Percentiles rank a stretch among this genome's conserved stretches.
These are phyloP conservation scores for Cyclotella sp. DNA, from an alignment of 108 stramenopile genomes.

Conservation along the genomic window DNA sequence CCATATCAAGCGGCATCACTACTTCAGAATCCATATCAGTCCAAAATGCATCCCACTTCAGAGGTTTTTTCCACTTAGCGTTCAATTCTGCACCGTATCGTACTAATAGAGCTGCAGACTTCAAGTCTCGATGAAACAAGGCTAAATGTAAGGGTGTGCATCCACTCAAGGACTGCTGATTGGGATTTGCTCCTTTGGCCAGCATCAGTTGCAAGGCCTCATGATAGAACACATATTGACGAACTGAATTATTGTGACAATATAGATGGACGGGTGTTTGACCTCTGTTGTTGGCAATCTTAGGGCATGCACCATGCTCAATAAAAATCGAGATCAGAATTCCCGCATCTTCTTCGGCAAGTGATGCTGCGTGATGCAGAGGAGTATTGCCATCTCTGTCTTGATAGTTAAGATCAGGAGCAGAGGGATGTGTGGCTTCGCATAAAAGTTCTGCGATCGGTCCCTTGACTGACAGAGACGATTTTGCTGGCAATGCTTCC, in stretches of 20 bases:
- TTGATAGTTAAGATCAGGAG: conserved; percentile 79
- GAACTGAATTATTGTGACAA: conserved; percentile 76
- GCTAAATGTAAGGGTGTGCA: conserved; percentile 86
- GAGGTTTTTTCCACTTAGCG: conserved; percentile 80
- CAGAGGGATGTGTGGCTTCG: conserved; percentile 41
- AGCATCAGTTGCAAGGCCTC: conserved; percentile 75
- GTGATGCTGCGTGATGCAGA: conserved; percentile 80
- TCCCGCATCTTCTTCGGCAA: conserved; percentile 70
- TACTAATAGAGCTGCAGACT: conserved; percentile 75
- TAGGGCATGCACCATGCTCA: conserved; percentile 76
- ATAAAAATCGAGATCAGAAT: conserved; percentile 70
- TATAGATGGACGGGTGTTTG: conserved; percentile 86
- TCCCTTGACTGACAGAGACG: conserved; percentile 37
- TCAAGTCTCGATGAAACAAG: conserved; percentile 77
- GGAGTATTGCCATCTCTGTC: conserved; percentile 89
- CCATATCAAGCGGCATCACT: conserved; percentile 82
- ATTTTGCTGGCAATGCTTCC: conserved; percentile 20
- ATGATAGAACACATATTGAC: conserved; percentile 65
- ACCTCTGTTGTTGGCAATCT: conserved; percentile 71
- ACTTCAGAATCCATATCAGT: conserved; percentile 71
- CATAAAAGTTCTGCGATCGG: conserved; percentile 62
- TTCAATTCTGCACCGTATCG: conserved; percentile 76
- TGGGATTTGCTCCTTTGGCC: conserved; percentile 75
- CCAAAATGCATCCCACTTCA: conserved; percentile 82
- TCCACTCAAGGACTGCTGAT: conserved; percentile 74